A percentile compares a stretch with the other conserved stretches of the same genome.
Evolutionary conservation across 495 filamentous ascomycete species (phyloP).

Genomic region (Acidiella bohemica): DNA sequence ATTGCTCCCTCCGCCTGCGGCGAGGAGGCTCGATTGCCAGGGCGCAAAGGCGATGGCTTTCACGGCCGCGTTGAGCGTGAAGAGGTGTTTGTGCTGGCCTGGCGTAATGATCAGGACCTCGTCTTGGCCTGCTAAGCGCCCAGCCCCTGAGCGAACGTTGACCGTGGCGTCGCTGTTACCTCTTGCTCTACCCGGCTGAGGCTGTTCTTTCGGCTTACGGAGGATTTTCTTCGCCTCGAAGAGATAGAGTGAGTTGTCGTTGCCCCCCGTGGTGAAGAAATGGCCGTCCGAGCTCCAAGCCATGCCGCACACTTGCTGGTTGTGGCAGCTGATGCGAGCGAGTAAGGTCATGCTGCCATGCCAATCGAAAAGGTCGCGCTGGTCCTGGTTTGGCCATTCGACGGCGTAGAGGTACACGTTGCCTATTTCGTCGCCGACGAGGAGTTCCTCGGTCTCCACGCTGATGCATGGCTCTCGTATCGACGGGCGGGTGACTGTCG

Average conservation of each 20-base stretch:
- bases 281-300: conserved; percentile 70
- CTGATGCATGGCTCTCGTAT: conserved; percentile 16
- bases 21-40: conserved; percentile 77
- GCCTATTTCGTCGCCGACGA: conserved; percentile 80
- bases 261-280: conserved; percentile 76
- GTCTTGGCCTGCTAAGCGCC: neutral
- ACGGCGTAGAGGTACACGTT: conserved; percentile 77
- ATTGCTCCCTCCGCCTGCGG: conserved; percentile 85
- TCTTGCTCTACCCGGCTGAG: neutral
- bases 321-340: conserved; percentile 64
- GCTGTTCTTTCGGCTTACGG: conserved; percentile 1
- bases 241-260: conserved; percentile 78
- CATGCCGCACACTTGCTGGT: conserved; percentile 83
- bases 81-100: conserved; percentile 55
- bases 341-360: conserved; percentile 63
- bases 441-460: conserved; percentile 60
- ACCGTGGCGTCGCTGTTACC: conserved; percentile 7
- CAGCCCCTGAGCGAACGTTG: conserved; percentile 18
- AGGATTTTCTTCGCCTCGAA: conserved; percentile 58
- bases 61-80: conserved; percentile 73
- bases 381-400: conserved; percentile 55
- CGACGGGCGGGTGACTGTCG: conserved; percentile 27
- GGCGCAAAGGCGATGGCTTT: conserved; percentile 97
- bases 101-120: conserved; percentile 23
- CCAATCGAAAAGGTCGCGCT: conserved; percentile 46